Evolutionary conservation across 1,139 yeast genomes (phyloP), one percentile per base, ranked within the genome.

Genomic region (Chernovozyma sophiae-reginae): DNA sequence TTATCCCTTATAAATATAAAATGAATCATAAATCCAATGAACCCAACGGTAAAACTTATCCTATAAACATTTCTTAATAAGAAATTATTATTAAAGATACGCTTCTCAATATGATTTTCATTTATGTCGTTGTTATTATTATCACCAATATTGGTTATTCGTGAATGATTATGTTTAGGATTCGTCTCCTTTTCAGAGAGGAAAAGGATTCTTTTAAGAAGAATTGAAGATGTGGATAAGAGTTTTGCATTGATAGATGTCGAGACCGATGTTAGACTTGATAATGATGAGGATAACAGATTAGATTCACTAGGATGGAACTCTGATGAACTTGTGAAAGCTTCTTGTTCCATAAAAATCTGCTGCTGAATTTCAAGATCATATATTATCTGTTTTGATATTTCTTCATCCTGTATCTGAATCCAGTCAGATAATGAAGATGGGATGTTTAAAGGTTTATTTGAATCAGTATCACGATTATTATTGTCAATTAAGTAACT

Each of bases 11-110:
- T 44, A 10, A 68, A 31, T 15, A 69, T 41, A 33, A 61, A 59
- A 44, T 70, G 76, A 13, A 67, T 34, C 41, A 69, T 34, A 34
- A 69, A 54, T 1, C 75, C 74, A 30, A 68, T 51, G 36, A 68
- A 54, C 0, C 76, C 76, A 30, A 69, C 60, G 2, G 73, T 62
- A 33, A 67, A 48, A 36, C 72, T 65, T 26, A 67, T 43, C 37
- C 54, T 62, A 41, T 60, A 60, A n/a, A 68, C 33, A 25, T 55
- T 55, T 17, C 37, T 45, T 15, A 19, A 25, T 17, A 23, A 27
- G 31, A 32, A 15, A 20, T 22, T 8, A 11, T 14, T 34, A 6
- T n/a, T 26, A 23, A 5, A 5, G 12, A n/a, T 22, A 12, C 31
- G 17, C 12, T n/a, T 14, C 13, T 29, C 31, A 10, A 7, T 16